Evolutionary conservation across 164 flowering plant genomes (phyloP).

Genomic region (Buxus sempervirens): DNA sequence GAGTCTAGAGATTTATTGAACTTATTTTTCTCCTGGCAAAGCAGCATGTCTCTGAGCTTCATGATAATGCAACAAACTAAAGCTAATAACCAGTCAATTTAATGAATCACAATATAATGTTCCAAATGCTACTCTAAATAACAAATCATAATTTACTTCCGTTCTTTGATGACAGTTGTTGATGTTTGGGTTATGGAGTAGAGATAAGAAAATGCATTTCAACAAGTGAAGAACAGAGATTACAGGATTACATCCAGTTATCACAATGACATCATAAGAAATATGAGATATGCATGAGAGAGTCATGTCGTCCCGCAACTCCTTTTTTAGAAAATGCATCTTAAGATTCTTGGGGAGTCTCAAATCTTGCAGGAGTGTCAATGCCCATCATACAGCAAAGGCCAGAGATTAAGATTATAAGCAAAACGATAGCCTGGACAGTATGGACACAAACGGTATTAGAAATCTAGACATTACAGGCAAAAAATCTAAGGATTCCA

Average conservation of each 20-base stretch:
- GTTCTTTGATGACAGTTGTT: neutral
- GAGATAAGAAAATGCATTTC: neutral
- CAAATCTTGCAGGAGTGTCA: conserved; percentile 89
- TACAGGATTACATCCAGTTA: conserved; percentile 6
- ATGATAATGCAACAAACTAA: no score
- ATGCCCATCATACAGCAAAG: conserved; percentile 98
- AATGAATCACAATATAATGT: conserved; percentile 1
- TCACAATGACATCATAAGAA: neutral
- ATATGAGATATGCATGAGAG: conserved; percentile 4
- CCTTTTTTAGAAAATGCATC: conserved; percentile 1
- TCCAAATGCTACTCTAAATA: conserved; percentile 2
- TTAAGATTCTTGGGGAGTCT: conserved; percentile 78
- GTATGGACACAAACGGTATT: conserved; percentile 13
- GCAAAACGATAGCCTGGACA: conserved; percentile 81
- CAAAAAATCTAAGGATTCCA: neutral
- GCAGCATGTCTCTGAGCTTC: no score
- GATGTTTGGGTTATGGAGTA: neutral
- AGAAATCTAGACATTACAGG: conserved; percentile 6
- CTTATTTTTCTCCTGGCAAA: no score
- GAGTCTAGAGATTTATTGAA: no score
- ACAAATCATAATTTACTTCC: neutral
- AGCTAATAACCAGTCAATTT: neutral
- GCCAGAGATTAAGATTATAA: conserved; percentile 78
- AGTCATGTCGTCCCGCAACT: neutral
- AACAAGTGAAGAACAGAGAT: neutral